phyloP scores from a whole-genome alignment of 257 asterid species.

The Nicotiana sylvestris region DNA sequence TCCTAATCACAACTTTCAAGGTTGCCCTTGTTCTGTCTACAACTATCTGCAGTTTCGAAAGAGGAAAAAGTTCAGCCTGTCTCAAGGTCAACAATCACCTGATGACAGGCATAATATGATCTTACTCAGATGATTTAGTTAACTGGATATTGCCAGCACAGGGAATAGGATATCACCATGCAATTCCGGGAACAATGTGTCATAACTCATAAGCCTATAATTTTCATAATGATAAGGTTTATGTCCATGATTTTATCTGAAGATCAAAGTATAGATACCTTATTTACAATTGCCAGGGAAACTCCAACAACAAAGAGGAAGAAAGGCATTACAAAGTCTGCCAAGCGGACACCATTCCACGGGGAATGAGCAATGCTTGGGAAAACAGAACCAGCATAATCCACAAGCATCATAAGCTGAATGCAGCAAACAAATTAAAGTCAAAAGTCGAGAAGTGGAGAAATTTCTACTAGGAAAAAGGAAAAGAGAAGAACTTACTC shows the following conservation, averaged over 20 bases:
- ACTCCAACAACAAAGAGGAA: constrained; percentile 80
- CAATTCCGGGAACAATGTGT: neutral
- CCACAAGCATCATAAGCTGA: constrained; percentile 89
- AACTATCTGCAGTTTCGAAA: constrained; percentile 43
- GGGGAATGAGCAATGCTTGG: constrained; percentile 71
- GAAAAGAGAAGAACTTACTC: neutral
- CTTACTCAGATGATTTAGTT: neutral
- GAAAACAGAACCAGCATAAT: constrained; percentile 68
- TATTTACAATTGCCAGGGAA: constrained; percentile 56
- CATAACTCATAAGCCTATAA: neutral
- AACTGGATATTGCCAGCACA: neutral
- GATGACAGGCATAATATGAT: neutral
- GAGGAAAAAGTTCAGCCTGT: neutral
- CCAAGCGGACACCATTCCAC: constrained; percentile 83
- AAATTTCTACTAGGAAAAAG: neutral
- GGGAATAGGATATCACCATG: neutral
- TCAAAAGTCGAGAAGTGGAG: neutral
- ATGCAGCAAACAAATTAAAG: constrained; percentile 14
- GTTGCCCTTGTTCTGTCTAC: constrained; percentile 48
- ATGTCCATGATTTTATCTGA: neutral
- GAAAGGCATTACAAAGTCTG: constrained; percentile 88
- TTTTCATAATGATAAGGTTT: neutral
- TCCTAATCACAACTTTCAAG: constrained; percentile 51
- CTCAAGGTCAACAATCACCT: neutral
- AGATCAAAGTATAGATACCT: constrained; percentile 32